Base-by-base conservation (phyloP, 345 rosid genomes). In the Syzygium oleosum region DNA sequence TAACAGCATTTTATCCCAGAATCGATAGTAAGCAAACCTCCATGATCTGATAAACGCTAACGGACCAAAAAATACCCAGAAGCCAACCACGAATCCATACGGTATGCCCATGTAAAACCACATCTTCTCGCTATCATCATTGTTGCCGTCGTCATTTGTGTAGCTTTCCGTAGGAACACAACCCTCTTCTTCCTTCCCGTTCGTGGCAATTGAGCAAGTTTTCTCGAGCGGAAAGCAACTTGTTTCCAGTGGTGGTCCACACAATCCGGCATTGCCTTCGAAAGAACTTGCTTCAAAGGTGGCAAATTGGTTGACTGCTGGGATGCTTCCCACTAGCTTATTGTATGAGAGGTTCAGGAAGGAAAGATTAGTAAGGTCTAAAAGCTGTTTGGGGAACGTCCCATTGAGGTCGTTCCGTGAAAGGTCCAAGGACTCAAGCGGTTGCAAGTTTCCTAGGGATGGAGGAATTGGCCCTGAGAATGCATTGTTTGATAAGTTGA, bases 341-440 rank as follows among this genome's bases (percentile, higher is more conserved):
- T 91, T 93, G 27, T 88, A 5, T 12, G 94, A 94, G 29, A 94
- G 86, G 90, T 94, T 88, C 68, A 93, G 55, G 46, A 68, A 12
- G 0, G 7, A 43, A 43, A 43, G 46, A 41, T 34, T 34, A 2
- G 38, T 43, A 5, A 43, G 46, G 46, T 43, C 46, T 6, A 1
- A 43, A 43, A 43, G 46, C 46, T 43, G 46, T 5, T 7, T 5
- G 46, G 46, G 46, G 4, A 43, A 5, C 46, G 46, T 43, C 46
- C 46, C 46, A 43, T 4, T 43, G 7, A 43, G 84, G 0, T 27
- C 38, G 83, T 94, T 94, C 21, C 53, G 1, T 3, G 84, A 54
- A 23, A 93, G 84, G 86, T 89, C 91, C 29, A 93, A 16, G 51
- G 87, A 63, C 77, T 53, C 88, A 14, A 93, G 92, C 41, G 85